phyloP scores from a whole-genome alignment of 2,329 filamentous ascomycete species.

The Fusarium sp. region DNA sequence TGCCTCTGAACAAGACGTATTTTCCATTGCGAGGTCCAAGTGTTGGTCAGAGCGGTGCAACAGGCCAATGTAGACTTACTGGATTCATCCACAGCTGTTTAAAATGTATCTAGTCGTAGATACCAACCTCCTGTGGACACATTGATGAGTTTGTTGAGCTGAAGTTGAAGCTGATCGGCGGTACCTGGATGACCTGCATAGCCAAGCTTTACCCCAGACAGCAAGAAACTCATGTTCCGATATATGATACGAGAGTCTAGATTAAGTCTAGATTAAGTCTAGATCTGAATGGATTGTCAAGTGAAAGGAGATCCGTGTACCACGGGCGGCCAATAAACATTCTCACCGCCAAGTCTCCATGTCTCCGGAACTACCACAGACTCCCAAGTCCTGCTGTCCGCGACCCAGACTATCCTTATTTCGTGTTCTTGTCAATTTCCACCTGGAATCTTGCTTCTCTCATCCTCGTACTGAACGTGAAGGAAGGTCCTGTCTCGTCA shows the following conservation, averaged over 20 bases:
- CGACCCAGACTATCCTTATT: constrained; percentile 17
- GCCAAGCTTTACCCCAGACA: background rate
- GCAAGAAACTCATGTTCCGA: background rate
- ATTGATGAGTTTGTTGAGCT: constrained; percentile 24
- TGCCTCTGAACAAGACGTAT: background rate
- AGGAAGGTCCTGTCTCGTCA: constrained; percentile 1
- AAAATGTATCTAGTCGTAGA: background rate
- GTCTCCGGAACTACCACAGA: constrained; percentile 40
- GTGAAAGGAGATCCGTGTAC: background rate
- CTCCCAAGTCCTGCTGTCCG: constrained; percentile 30
- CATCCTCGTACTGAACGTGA: background rate
- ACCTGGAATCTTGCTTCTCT: background rate
- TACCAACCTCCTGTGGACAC: constrained; percentile 32
- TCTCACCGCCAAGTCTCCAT: constrained; percentile 28
- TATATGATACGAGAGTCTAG: background rate
- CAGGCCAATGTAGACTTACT: background rate
- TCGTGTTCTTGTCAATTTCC: background rate
- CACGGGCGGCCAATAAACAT: background rate
- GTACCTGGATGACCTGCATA: background rate
- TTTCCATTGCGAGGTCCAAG: background rate
- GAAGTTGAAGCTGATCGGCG: background rate
- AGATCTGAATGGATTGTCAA: background rate
- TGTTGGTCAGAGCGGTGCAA: background rate
- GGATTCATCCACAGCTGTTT: background rate
- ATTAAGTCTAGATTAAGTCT: background rate